These are phyloP conservation scores for Shiraia sp. DNA, from an alignment of 2,329 filamentous ascomycete genomes.

Conservation along the genomic window DNA sequence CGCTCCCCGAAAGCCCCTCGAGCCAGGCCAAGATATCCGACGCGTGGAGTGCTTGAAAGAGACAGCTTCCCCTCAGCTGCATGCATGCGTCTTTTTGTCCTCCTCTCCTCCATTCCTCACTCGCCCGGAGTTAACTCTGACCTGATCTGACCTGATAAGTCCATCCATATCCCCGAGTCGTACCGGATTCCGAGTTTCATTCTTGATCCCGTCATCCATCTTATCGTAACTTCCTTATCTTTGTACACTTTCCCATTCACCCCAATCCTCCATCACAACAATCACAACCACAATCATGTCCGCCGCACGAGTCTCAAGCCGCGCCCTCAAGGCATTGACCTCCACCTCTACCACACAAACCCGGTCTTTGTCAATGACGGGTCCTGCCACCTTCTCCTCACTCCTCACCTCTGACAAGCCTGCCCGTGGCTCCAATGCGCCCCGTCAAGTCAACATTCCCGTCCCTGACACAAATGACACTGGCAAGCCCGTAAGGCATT, in stretches of 20 bases:
- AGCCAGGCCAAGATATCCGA: slow-evolving; percentile 3
- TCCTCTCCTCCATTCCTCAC: no score
- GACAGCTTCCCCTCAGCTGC: slow-evolving; percentile 2
- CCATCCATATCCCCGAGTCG: neutral
- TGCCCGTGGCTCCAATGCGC: slow-evolving; percentile 47
- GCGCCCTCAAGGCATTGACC: slow-evolving; percentile 48
- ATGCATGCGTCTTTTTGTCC: neutral
- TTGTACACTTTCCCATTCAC: neutral
- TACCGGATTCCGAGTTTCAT: neutral
- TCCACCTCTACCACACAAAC: slow-evolving; percentile 41
- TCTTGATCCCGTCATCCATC: neutral
- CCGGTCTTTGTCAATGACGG: slow-evolving; percentile 64
- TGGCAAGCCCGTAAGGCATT: slow-evolving; percentile 52
- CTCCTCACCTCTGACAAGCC: slow-evolving; percentile 56
- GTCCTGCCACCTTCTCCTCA: slow-evolving; percentile 59
- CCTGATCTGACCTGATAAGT: slow-evolving; percentile 1
- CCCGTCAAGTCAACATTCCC: slow-evolving; percentile 53
- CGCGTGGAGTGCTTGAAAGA: neutral
- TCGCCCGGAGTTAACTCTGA: no score
- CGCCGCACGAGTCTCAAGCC: slow-evolving; percentile 48
- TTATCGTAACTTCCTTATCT: neutral
- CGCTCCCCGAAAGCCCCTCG: slow-evolving; percentile 2
- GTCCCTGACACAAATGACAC: slow-evolving; percentile 32
- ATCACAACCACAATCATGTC: slow-evolving; percentile 12
- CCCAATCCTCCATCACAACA: neutral